Base-by-base conservation (phyloP, 257 asterid genomes). In the Hygrophila difformis region DNA sequence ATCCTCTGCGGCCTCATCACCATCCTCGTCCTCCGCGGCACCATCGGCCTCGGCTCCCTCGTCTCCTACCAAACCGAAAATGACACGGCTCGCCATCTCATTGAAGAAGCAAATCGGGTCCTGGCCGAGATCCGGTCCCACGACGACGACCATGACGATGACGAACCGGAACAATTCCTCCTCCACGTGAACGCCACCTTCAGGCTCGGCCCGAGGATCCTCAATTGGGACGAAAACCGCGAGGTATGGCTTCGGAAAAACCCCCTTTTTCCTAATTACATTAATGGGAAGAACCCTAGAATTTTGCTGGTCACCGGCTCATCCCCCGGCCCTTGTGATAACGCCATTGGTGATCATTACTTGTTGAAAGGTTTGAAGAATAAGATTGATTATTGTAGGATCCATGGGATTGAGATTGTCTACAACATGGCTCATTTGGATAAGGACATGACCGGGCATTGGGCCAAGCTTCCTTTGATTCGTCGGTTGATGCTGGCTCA, bases 361-460 rank as follows among this genome's bases (percentile, higher is more conserved):
- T 46, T 89, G 72, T 59, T 89, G 60, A 89, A 89, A 39, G 54
- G 67, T 17, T 31, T 66, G 51, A 89, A 89, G 84, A 89, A 89
- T 31, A 89, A 89, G 61, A 73, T 89, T 68, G 97, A 89, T 64
- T 89, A 89, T 41, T 89, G 97, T 68, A 71, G 97, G 67, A 69
- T 89, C 42, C 97, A 89, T 56, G 97, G 93, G 62, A 82, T 89
- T 65, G 97, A 89, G 67, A 81, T 84, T 54, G 81, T 84, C 19
- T 85, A 85, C 52, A 84, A 89, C 48, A 84, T 85, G 93, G 97
- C 96, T 12, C 84, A 81, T 64, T 63, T 89, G 68, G 96, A 89
- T 47, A 79, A 58, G 69, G 97, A 84, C 55, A 60, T 89, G 84
- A 73, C 93, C 0, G 97, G 94, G 6, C 84, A 78, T 33, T 88